Conservation (phyloP, 495 filamentous ascomycete genomes). For the Aspergillus egyptiacus region DNA sequence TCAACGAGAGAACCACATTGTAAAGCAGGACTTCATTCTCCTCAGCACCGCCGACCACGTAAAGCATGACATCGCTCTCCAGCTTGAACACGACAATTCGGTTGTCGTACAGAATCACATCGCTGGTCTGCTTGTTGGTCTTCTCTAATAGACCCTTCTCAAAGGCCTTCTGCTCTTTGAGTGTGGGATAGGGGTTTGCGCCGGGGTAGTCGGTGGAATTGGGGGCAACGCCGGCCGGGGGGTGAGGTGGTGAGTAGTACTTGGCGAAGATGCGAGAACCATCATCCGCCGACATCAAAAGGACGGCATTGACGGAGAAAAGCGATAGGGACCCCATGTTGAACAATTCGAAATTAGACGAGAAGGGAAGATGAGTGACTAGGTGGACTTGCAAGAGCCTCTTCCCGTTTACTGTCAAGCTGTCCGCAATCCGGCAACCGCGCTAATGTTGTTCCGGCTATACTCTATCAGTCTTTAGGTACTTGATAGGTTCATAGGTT, state of each 20-base stretch:
- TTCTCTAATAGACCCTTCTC: constrained; percentile 95
- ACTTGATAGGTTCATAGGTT: too few species aligned
- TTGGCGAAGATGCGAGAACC: constrained; percentile 87
- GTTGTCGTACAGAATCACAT: constrained; percentile 96
- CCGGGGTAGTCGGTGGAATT: constrained; percentile 52
- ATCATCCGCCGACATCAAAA: constrained; percentile 84
- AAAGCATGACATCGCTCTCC: constrained; percentile 95
- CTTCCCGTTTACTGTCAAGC: constrained; percentile 28
- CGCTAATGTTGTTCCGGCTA: constrained; percentile 36
- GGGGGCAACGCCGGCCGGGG: constrained; percentile 48
- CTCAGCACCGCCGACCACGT: constrained; percentile 84
- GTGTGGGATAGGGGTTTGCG: constrained; percentile 75
- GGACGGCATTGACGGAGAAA: constrained; percentile 86
- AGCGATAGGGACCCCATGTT: constrained; percentile 61
- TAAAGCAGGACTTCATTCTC: constrained; percentile 97
- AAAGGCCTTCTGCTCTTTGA: constrained; percentile 90
- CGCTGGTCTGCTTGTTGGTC: constrained; percentile 88
- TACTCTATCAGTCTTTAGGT: constrained; percentile 5
- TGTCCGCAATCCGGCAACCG: constrained; percentile 36
- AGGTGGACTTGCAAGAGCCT: not conserved
- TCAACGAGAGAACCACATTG: constrained; percentile 80
- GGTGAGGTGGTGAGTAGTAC: constrained; percentile 89
- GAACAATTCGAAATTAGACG: constrained; percentile 15
- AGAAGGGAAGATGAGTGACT: constrained; percentile 1
- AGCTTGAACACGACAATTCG: constrained; percentile 94